These are phyloP conservation scores for Arctium minus DNA, from an alignment of 129 eudicot species.

Conservation along the genomic window DNA sequence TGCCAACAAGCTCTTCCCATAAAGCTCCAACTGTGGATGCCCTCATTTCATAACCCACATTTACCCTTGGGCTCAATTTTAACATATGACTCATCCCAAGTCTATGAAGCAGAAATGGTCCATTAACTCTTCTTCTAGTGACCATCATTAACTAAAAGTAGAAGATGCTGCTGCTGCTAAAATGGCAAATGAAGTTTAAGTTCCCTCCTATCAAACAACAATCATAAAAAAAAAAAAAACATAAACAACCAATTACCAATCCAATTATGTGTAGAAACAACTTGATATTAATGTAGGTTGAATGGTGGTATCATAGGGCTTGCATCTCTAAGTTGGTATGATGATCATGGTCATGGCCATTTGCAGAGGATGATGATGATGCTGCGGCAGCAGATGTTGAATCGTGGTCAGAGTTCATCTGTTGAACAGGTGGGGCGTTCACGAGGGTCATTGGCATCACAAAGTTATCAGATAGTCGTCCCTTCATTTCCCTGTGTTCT, in stretches of 20 bases:
- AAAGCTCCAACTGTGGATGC: background rate
- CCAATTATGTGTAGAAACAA: constrained; percentile 14
- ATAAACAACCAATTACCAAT: constrained; percentile 12
- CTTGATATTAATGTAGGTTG: constrained; percentile 7
- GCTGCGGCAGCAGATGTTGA: constrained; percentile 37
- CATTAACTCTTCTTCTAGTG: background rate
- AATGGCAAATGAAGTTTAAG: background rate
- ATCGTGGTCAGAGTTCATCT: constrained; percentile 52
- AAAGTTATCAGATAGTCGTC: constrained; percentile 64
- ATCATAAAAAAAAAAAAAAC: background rate
- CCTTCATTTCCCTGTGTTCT: constrained; percentile 95
- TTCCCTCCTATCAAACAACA: constrained; percentile 4
- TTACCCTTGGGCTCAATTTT: too few species aligned
- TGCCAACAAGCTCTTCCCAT: background rate
- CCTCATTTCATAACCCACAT: background rate
- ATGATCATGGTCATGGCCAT: constrained; percentile 37
- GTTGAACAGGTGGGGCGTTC: constrained; percentile 88
- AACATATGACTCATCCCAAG: background rate
- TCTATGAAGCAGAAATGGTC: background rate
- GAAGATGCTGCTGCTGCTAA: background rate
- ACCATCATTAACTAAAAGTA: background rate
- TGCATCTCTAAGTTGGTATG: constrained; percentile 76
- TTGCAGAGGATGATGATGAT: constrained; percentile 45
- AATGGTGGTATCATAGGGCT: constrained; percentile 39
- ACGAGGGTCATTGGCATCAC: constrained; percentile 79